These are phyloP conservation scores for Stagonosporopsis chrysanthemi DNA, from an alignment of 2,329 filamentous ascomycete genomes.

Conservation along the genomic window DNA sequence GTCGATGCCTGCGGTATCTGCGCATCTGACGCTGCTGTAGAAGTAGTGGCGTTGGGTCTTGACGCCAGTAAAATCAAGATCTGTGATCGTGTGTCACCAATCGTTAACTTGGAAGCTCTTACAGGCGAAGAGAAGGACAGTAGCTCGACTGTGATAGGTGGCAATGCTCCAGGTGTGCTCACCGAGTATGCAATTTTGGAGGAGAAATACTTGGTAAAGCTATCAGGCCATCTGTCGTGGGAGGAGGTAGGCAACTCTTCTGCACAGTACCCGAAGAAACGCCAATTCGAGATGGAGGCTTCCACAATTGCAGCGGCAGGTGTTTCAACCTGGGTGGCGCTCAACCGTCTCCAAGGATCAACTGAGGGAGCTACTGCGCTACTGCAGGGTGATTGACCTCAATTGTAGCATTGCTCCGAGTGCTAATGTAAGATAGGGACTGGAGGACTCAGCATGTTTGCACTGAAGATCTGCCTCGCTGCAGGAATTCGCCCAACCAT, in stretches of 20 bases:
- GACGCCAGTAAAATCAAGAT: conserved; percentile 24
- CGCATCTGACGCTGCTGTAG: conserved; percentile 34
- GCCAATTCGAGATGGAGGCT: conserved; percentile 11
- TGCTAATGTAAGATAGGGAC: conserved; percentile 35
- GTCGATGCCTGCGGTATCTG: conserved; percentile 26
- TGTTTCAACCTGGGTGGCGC: conserved; percentile 31
- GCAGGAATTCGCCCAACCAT: conserved; percentile 57
- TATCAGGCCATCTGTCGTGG: conserved; percentile 33
- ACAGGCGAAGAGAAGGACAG: conserved; percentile 24
- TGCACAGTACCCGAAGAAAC: not conserved
- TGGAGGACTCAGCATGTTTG: conserved; percentile 51
- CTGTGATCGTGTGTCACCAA: conserved; percentile 35
- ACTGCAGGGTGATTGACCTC: conserved; percentile 18
- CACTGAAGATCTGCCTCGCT: conserved; percentile 33
- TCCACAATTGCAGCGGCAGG: conserved; percentile 33
- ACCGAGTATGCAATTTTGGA: conserved; percentile 35
- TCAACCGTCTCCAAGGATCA: conserved; percentile 22
- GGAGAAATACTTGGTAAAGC: conserved; percentile 30
- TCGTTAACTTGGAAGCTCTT: conserved; percentile 15
- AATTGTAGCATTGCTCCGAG: not conserved
- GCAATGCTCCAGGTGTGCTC: conserved; percentile 27
- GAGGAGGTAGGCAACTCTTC: conserved; percentile 30
- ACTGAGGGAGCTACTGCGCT: conserved; percentile 20
- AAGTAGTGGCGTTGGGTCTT: conserved; percentile 31
- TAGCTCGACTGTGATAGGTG: conserved; percentile 16